phyloP scores from a whole-genome alignment of 768 basidiomycete species.

The Phylloporus arenicola region DNA sequence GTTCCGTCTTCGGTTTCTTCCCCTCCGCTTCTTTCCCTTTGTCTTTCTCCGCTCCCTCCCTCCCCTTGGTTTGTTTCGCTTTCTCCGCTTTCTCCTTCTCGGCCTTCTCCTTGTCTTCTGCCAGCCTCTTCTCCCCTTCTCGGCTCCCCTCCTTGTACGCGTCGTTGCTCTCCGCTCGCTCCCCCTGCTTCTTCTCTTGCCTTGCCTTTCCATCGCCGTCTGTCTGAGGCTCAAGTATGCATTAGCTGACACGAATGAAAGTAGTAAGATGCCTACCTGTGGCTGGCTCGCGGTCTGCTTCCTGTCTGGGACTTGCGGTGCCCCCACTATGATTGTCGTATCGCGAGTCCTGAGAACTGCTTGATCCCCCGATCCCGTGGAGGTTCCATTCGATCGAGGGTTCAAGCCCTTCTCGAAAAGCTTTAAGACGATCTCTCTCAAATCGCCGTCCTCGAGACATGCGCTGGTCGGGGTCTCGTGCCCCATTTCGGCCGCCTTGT shows the following conservation, averaged over 20 bases:
- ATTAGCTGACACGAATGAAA: neutral
- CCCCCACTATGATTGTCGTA: neutral
- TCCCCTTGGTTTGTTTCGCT: too few relatives aligned
- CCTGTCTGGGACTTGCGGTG: constrained; percentile 15
- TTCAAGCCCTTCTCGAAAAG: constrained; percentile 27
- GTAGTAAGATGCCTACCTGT: constrained; percentile 3
- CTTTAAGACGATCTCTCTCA: constrained; percentile 31
- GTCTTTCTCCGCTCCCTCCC: neutral
- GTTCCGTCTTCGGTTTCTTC: neutral
- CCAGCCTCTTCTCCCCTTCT: neutral
- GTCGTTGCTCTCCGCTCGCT: neutral
- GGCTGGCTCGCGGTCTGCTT: neutral
- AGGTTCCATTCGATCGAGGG: constrained; percentile 4
- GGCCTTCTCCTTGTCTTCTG: neutral
- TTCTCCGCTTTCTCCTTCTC: neutral
- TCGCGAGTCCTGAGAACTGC: neutral
- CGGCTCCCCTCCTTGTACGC: neutral
- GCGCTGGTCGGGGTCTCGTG: constrained; percentile 31
- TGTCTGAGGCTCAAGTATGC: constrained; percentile 2
- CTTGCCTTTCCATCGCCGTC: neutral
- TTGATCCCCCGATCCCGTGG: constrained; percentile 20
- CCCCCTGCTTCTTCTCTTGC: neutral
- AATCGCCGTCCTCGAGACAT: constrained; percentile 23
- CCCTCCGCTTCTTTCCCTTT: neutral
- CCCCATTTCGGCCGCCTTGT: constrained; percentile 32